phyloP scores from a whole-genome alignment of 2,329 filamentous ascomycete species.

The Fusarium nurragi region DNA sequence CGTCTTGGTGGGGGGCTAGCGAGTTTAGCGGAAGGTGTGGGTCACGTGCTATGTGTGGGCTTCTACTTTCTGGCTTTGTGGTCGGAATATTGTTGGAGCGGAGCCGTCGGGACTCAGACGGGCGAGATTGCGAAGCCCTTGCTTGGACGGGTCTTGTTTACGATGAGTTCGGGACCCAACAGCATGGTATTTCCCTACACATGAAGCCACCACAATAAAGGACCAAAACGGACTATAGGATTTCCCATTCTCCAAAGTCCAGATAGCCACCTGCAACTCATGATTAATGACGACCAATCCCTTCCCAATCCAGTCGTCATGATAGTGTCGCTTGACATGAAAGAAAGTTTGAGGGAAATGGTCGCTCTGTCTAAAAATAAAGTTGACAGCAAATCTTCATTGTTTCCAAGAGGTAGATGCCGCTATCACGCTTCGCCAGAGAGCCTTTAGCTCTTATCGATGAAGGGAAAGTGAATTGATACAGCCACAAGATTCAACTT shows the following conservation, averaged over 20 bases:
- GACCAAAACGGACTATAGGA: too few relatives aligned
- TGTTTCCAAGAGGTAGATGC: background rate
- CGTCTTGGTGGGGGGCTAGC: constrained; percentile 48
- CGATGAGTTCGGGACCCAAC: too few relatives aligned
- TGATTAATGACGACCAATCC: too few relatives aligned
- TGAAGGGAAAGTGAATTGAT: background rate
- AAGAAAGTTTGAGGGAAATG: background rate
- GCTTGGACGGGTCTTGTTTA: background rate
- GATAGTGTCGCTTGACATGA: background rate
- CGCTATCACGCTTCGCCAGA: background rate
- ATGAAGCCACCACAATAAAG: background rate
- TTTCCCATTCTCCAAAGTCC: too few relatives aligned
- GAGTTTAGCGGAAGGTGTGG: constrained; percentile 31
- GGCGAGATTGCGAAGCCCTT: background rate
- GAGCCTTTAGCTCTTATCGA: background rate
- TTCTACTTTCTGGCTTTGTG: background rate
- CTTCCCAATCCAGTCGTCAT: too few relatives aligned
- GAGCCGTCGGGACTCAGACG: background rate
- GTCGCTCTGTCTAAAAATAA: background rate
- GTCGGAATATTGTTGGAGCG: constrained; percentile 27
- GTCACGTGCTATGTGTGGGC: constrained; percentile 28
- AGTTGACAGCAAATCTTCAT: background rate
- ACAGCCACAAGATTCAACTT: background rate
- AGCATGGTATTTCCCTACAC: too few relatives aligned
- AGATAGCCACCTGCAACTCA: too few relatives aligned